A percentile compares a stretch with the other conserved stretches of the same genome.
Evolutionary conservation across 192 early-diverging fungal genomes (phyloP).

Genomic region (Coemansia sp.): DNA sequence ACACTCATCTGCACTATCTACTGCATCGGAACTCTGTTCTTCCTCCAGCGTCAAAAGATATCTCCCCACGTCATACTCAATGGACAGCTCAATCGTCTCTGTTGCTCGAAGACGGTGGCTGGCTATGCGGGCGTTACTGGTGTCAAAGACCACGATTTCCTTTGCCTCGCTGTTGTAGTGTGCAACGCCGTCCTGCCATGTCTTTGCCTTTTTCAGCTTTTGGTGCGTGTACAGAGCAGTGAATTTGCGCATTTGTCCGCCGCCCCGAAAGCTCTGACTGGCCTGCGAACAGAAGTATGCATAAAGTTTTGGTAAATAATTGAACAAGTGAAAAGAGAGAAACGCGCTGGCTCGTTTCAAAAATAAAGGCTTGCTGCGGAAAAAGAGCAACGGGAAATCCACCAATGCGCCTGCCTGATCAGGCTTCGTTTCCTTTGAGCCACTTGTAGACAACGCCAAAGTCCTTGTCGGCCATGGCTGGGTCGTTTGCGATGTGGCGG

Average conservation of each 20-base stretch:
- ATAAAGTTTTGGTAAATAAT: not conserved
- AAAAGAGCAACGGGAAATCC: not conserved
- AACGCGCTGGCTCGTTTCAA: not conserved
- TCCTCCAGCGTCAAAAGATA: conserved; percentile 47
- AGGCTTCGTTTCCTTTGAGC: conserved; percentile 7
- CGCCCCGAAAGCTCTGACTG: not conserved
- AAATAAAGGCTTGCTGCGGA: not conserved
- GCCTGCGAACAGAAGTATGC: not conserved
- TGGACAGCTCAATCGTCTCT: conserved; percentile 27
- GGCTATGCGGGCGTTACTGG: conserved; percentile 27
- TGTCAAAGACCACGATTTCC: conserved; percentile 37
- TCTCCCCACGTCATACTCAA: conserved; percentile 47
- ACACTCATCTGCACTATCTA: not conserved
- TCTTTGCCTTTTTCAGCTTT: conserved; percentile 54
- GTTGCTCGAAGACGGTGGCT: conserved; percentile 38
- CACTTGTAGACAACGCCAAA: conserved; percentile 78
- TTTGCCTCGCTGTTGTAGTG: conserved; percentile 31
- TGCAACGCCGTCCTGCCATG: conserved; percentile 55
- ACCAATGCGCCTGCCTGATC: not conserved
- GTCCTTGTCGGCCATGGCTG: conserved; percentile 75
- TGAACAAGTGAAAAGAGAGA: conserved; percentile 6
- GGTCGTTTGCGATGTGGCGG: conserved; percentile 67
- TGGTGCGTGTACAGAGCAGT: conserved; percentile 54
- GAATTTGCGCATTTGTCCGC: conserved; percentile 30
- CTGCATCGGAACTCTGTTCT: conserved; percentile 14